These are phyloP conservation scores for Pyracantha coccinea DNA, from an alignment of 331 rosid genomes.

Conservation along the genomic window DNA sequence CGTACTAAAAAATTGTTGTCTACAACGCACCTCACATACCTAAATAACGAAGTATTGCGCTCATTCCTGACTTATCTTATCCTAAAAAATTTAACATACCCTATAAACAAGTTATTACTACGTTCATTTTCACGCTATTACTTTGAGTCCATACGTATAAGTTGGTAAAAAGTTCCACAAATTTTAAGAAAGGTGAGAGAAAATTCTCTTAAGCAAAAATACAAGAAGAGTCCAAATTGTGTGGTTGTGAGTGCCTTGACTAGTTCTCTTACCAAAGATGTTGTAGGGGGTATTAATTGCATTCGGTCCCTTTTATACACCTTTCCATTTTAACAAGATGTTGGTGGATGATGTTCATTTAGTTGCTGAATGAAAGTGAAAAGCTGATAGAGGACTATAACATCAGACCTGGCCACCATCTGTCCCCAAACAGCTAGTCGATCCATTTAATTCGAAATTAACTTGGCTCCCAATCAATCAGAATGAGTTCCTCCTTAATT, in stretches of 20 bases:
- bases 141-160: too few species aligned
- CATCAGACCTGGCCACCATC: not conserved
- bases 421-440: not conserved
- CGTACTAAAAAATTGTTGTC: too few species aligned
- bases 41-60: too few species aligned
- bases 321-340: not conserved
- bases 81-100: too few species aligned
- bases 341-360: not conserved
- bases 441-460: not conserved
- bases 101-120: too few species aligned
- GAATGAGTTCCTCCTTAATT: too few species aligned
- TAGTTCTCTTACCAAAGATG: not conserved
- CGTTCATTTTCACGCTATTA: too few species aligned
- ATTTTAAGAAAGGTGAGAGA: not conserved
- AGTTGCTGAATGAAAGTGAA: slow-evolving; percentile 6
- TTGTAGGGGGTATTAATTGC: not conserved
- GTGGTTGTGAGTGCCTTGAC: not conserved
- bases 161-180: too few species aligned
- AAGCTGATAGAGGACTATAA: not conserved
- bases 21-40: too few species aligned
- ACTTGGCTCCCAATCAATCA: too few species aligned
- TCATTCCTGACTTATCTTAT: too few species aligned
- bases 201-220: not conserved
- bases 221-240: not conserved
- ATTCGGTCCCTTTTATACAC: not conserved